Base-by-base conservation (phyloP, 1,284 basidiomycete genomes). In the Sphagnurus paluster region DNA sequence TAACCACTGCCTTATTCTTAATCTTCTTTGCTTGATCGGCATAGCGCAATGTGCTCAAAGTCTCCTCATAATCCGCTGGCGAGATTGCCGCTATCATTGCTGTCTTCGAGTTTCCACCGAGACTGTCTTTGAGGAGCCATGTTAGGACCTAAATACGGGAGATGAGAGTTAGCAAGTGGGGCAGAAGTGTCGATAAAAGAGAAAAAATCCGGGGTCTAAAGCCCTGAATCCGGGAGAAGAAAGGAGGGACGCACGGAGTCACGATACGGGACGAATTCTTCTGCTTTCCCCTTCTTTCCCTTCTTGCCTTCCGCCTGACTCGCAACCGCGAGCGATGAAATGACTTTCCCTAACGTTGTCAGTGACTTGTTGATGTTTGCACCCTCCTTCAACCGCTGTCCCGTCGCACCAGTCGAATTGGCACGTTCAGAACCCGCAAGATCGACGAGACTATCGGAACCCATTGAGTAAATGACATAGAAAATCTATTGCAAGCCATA, bases 21-120 rank as follows among this genome's bases (percentile, higher is more conserved):
- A 99, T 99, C 83, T 96, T 97, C 85, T 99, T 99, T 20, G 96
- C 95, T 64, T 91, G 93, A 73, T 98, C 95, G 55, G 96, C 97
- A 68, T 99, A 99, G 2, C 96, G 86, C 48, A 96, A 73, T 3
- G 93, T 96, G 70, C 92, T 93, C 50, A 98, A 74, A 10, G 96
- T 98, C 70, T 99, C 96, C 56, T 99, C 96, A 66, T 98, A 96
- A 69, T 98, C 95, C 28, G 95, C 95, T 13, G 95, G 95, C 17
- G 94, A 88, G 55, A 99, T 98, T 29, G 96, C 96, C 38, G 96
- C 96, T 59, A 99, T 98, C 95, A 96, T 97, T 3, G 91, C 90
- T 5, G 93, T 96, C 71, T 94, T 94, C 16, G 90, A 93, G 67
- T 95, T 95, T 4, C 93, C 93, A 16, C 97, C 96, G 46, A 99